Evolutionary conservation across 1,284 basidiomycete genomes (phyloP).

Genomic region (Malassezia slooffiae): DNA sequence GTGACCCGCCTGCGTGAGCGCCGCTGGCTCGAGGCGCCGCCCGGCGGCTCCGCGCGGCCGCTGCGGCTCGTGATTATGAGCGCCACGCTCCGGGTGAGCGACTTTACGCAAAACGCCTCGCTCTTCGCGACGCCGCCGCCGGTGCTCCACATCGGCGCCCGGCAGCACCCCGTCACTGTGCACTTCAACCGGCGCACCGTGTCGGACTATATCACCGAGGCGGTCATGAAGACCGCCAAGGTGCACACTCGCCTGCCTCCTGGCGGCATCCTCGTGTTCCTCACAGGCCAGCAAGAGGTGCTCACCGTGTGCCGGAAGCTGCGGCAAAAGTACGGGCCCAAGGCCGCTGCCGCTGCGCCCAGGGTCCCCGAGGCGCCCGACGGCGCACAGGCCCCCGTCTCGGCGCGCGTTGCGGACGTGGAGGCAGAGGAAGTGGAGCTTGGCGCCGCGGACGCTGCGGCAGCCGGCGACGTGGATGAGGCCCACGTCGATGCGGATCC

Average conservation of each 20-base stretch:
- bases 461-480: conserved; percentile 48
- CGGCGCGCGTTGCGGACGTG: conserved; percentile 48
- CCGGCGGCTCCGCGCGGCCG: conserved; percentile 52
- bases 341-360: conserved; percentile 51
- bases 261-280: conserved; percentile 63
- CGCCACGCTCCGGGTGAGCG: conserved; percentile 82
- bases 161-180: conserved; percentile 87
- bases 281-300: conserved; percentile 70
- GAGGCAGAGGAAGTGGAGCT: conserved; percentile 76
- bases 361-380: no score
- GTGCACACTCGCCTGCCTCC: conserved; percentile 62
- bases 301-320: conserved; percentile 59
- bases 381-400: not conserved
- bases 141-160: conserved; percentile 73
- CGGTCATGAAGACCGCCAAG: conserved; percentile 75
- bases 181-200: conserved; percentile 82
- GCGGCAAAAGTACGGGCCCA: conserved; percentile 64
- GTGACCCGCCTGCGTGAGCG: conserved; percentile 68
- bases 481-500: conserved; percentile 30
- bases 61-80: conserved; percentile 96
- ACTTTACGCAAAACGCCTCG: conserved; percentile 76
- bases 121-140: conserved; percentile 78
- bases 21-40: conserved; percentile 29
- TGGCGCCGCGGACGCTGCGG: conserved; percentile 49
- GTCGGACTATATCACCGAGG: conserved; percentile 79